Evolutionary conservation across 2,329 filamentous ascomycete genomes (phyloP).

Genomic region (Colletotrichum destructivum): DNA sequence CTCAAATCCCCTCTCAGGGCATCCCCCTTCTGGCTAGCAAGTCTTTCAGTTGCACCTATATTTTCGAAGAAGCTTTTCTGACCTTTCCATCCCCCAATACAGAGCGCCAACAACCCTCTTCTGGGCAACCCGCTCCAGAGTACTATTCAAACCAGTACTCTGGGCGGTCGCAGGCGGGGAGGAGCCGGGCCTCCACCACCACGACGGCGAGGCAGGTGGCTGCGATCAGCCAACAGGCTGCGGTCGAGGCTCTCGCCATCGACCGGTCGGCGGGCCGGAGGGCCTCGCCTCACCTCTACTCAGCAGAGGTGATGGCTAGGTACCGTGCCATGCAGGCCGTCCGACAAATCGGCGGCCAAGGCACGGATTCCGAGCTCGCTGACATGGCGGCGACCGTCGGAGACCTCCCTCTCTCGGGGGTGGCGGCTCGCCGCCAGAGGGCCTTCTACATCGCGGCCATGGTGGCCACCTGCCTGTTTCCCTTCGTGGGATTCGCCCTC

Average conservation of each 20-base stretch:
- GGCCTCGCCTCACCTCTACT: constrained; percentile 28
- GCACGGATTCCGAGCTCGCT: constrained; percentile 39
- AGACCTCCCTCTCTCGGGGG: constrained; percentile 14
- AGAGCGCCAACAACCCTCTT: constrained; percentile 3
- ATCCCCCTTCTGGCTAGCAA: background rate
- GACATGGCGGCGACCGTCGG: constrained; percentile 31
- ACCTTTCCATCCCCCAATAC: background rate
- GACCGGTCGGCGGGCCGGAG: constrained; percentile 21
- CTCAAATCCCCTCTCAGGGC: background rate
- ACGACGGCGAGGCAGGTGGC: constrained; percentile 8
- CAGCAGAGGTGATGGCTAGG: constrained; percentile 8
- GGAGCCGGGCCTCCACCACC: constrained; percentile 13
- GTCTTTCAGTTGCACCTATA: background rate
- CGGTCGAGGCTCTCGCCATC: constrained; percentile 24
- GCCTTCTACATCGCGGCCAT: constrained; percentile 27
- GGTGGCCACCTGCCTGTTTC: constrained; percentile 13
- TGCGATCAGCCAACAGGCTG: constrained; percentile 10
- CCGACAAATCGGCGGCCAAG: constrained; percentile 25
- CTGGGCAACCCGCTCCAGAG: constrained; percentile 13
- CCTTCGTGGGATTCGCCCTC: constrained; percentile 27
- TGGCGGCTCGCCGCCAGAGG: constrained; percentile 27
- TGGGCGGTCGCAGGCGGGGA: background rate
- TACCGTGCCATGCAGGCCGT: constrained; percentile 22
- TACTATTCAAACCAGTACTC: constrained; percentile 24
- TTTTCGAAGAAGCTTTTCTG: background rate